These are phyloP conservation scores for Macadamia tetraphylla DNA, from an alignment of 164 flowering plant genomes.

Conservation along the genomic window DNA sequence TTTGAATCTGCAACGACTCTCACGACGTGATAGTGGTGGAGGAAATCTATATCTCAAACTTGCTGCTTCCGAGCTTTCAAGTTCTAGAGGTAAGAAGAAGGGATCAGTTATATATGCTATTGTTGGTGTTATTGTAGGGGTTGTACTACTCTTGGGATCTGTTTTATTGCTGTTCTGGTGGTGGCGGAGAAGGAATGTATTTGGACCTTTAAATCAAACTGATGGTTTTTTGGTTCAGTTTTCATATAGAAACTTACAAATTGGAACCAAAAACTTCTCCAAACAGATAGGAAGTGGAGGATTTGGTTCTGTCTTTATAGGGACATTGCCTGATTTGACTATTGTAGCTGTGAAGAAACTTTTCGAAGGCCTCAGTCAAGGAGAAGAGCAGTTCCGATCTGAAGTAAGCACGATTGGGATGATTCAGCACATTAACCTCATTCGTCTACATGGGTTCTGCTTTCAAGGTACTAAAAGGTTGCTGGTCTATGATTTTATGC, in stretches of 20 bases:
- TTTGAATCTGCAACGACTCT: constrained; percentile 12
- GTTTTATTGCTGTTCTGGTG: neutral
- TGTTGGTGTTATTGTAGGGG: neutral
- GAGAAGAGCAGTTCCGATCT: too few species aligned
- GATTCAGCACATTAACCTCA: too few species aligned
- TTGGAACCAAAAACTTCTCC: neutral
- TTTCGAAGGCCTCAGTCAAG: too few species aligned
- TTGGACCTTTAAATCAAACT: neutral
- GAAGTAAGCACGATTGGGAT: too few species aligned
- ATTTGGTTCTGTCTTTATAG: too few species aligned
- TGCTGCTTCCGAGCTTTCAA: constrained; percentile 15
- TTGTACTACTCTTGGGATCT: neutral
- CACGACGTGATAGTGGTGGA: constrained; percentile 4
- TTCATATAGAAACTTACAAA: neutral
- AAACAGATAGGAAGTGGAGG: neutral
- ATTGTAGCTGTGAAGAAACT: too few species aligned
- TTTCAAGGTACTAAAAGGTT: too few species aligned
- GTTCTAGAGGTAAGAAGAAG: neutral
- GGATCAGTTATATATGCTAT: too few species aligned
- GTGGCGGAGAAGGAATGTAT: neutral
- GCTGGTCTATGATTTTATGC: too few species aligned
- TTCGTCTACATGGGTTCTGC: too few species aligned
- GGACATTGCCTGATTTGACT: too few species aligned
- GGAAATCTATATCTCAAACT: constrained; percentile 15
- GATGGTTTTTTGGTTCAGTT: too few species aligned